Base-by-base conservation (phyloP, 768 basidiomycete species). In the Leccinum olivaceopallidum region DNA sequence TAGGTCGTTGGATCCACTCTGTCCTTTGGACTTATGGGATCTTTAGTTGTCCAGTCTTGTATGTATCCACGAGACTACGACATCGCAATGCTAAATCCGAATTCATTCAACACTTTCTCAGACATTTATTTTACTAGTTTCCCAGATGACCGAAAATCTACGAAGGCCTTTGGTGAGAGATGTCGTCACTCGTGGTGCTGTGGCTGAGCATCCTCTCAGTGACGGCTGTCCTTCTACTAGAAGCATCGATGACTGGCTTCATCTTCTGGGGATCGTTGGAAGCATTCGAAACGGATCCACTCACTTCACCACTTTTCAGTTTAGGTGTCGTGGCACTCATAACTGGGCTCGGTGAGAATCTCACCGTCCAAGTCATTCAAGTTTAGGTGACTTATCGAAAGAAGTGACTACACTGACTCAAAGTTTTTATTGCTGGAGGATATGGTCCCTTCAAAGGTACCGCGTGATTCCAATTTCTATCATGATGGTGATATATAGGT, bases 111-210 rank as follows among this genome's bases (percentile, higher is more conserved):
- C 6, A 30, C 6, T 30, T 7, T 12, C 47, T 32, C 16, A 70
- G 68, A 63, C 39, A 56, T 70, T 22, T 69, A 69, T 37, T 65
- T 65, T 42, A 57, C 56, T n/a, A 57, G 36, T 55, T 69, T 70
- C 18, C 6, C 56, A 20, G 56, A 67, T 16, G 67, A 69, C n/a
- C 22, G 13, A 20, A 60, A 2, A 60, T 20, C 30, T 42, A 60
- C 58, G n/a, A 69, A 66, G 55, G 49, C 30, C 28, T 18, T 67
- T 18, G 70, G 69, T 69, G 48, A 53, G 13, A 3, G 47, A 0
- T n/a, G 0, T 26, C 13, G 20, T 48, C n/a, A 18, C 13, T 49
- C 55, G 47, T 42, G 4, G 1, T 5, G 4, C 4, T 20, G 6
- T 39, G 16, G 16, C 37, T 39, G 16, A 39, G 37, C 37, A 39